These are phyloP conservation scores for Phytopythium vexans DNA, from an alignment of 352 stramenopile genomes.

Conservation along the genomic window DNA sequence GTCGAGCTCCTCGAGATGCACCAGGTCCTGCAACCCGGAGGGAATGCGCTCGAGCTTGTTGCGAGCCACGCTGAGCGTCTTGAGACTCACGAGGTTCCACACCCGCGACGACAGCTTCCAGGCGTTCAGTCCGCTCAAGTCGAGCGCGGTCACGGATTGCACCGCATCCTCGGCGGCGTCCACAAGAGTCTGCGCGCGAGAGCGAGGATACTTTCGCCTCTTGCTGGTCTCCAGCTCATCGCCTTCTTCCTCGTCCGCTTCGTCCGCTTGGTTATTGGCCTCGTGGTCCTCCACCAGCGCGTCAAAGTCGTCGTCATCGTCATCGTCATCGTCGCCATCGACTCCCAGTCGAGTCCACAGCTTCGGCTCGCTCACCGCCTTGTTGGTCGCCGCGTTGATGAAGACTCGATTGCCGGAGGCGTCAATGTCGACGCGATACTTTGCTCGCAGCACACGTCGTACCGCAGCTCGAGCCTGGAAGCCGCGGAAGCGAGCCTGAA, in stretches of 20 bases:
- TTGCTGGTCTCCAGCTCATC: slow-evolving; percentile 24
- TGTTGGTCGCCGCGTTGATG: slow-evolving; percentile 33
- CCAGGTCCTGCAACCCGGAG: slow-evolving; percentile 71
- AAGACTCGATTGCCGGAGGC: slow-evolving; percentile 39
- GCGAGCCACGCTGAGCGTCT: slow-evolving; percentile 34
- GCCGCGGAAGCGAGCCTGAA: slow-evolving; percentile 53
- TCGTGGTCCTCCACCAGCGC: slow-evolving; percentile 20
- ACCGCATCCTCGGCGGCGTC: slow-evolving; percentile 43
- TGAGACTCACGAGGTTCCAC: slow-evolving; percentile 60
- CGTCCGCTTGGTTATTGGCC: slow-evolving; percentile 14
- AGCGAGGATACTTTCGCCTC: slow-evolving; percentile 43
- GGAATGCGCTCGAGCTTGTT: slow-evolving; percentile 60
- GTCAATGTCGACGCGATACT: slow-evolving; percentile 37
- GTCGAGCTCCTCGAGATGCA: slow-evolving; percentile 47
- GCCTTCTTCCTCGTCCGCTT: slow-evolving; percentile 15
- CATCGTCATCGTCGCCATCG: slow-evolving; percentile 16
- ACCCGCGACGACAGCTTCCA: slow-evolving; percentile 60
- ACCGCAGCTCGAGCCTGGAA: slow-evolving; percentile 24
- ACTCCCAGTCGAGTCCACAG: slow-evolving; percentile 33
- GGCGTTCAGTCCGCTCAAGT: slow-evolving; percentile 50
- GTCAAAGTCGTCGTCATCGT: slow-evolving; percentile 42
- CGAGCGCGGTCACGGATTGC: slow-evolving; percentile 19
- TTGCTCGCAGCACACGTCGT: slow-evolving; percentile 22
- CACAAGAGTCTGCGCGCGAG: slow-evolving; percentile 51
- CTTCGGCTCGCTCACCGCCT: slow-evolving; percentile 35